Evolutionary conservation across 2,329 filamentous ascomycete species (phyloP), one percentile per base, ranked within the genome.

Genomic region (Dryadomyces quercus-mongolicae): DNA sequence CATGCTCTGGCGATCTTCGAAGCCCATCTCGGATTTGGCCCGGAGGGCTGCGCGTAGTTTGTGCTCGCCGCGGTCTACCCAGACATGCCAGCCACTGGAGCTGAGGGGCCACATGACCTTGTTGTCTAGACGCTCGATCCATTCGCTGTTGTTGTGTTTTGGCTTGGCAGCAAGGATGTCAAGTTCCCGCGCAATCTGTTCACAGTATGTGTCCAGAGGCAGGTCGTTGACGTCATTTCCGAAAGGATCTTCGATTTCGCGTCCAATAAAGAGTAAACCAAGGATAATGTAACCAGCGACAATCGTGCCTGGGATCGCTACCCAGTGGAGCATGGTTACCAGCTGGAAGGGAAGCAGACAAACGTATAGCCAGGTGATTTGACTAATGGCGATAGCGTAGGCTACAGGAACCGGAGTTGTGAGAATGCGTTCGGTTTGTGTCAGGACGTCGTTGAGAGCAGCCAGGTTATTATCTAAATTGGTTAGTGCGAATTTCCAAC

Each of bases 361-460:
- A 53, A 88, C 80, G 67, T 88, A 89, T 47, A 86, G 76, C 81
- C 83, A 86, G 12, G 85, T 84, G 62, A 89, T 88, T 66, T 88
- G 85, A 13, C 81, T 78, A 63, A 88, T 87, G 60, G 84, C 78
- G 61, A 89, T 88, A 60, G 77, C 80, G 71, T 88, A 88, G 40
- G 85, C 85, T 51, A 85, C 74, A 0, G 85, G 85, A 0, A 88
- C 72, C 83, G 59, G 85, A 1, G 85, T 88, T 62, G 81, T 82
- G 42, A 88, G 77, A 8, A 89, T 81, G 54, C 85, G 80, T 63
- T 89, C 85, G 45, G 79, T 79, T 49, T 82, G 80, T 5, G 77
- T 77, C 40, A 86, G 72, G 50, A 81, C 75, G 59, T 88, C 85
- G 61, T 82, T 84, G 49, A 88, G 68, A 2, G 72, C 66, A 40